Evolutionary conservation across 108 stramenopile genomes (phyloP).

Genomic region (Cyclotella cryptica): DNA sequence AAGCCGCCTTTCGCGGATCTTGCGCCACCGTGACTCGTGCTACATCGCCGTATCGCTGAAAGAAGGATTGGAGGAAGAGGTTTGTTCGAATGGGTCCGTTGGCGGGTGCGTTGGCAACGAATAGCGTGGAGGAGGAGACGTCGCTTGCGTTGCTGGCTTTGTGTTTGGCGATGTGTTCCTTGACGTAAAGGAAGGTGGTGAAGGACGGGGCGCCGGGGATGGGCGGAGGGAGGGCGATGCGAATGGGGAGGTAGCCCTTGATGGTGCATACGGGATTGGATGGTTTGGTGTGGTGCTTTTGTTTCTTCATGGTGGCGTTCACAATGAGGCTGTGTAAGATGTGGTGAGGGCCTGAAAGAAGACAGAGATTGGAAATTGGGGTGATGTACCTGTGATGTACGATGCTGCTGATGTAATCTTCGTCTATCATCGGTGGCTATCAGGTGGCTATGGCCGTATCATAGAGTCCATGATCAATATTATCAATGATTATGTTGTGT

Average conservation of each 20-base stretch:
- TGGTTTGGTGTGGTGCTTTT: slow-evolving; percentile 1
- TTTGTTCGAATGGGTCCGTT: slow-evolving; percentile 72
- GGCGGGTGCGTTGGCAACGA: slow-evolving; percentile 85
- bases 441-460: too few species aligned
- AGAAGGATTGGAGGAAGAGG: slow-evolving; percentile 64
- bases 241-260: slow-evolving; percentile 87
- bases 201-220: slow-evolving; percentile 8
- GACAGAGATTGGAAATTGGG: too few species aligned
- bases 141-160: not conserved
- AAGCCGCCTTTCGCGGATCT: slow-evolving; percentile 64
- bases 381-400: too few species aligned
- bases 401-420: too few species aligned
- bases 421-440: too few species aligned
- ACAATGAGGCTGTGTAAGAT: not conserved
- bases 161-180: slow-evolving; percentile 66
- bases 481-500: too few species aligned
- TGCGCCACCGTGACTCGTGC: slow-evolving; percentile 74
- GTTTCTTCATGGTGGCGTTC: not conserved
- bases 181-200: slow-evolving; percentile 77
- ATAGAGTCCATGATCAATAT: too few species aligned
- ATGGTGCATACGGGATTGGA: slow-evolving; percentile 48
- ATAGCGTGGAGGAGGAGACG: slow-evolving; percentile 62
- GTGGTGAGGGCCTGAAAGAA: too few species aligned
- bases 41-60: slow-evolving; percentile 78
- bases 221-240: slow-evolving; percentile 60